A percentile compares a stretch with the other conserved stretches of the same genome.
phyloP scores from a whole-genome alignment of 768 basidiomycete species.

The Kwoniella dendrophila region DNA sequence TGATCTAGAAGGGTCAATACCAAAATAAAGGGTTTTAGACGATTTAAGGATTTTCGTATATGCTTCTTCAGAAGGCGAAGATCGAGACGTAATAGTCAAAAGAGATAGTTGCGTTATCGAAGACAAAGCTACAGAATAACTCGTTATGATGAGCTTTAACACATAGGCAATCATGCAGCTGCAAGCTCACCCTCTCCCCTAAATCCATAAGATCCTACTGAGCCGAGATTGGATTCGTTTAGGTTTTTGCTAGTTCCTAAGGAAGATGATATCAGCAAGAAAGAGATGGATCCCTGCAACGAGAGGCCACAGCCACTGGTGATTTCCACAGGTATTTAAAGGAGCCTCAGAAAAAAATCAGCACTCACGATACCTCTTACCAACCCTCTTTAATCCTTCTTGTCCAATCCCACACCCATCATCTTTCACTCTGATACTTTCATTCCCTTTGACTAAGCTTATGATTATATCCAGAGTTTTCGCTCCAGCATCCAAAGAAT shows the following conservation, averaged over 20 bases:
- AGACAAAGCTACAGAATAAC: constrained; percentile 54
- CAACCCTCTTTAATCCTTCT: constrained; percentile 64
- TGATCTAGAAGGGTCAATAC: constrained; percentile 62
- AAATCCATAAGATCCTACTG: constrained; percentile 72
- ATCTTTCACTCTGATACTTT: constrained; percentile 84
- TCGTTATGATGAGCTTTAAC: background rate
- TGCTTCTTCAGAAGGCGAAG: constrained; percentile 64
- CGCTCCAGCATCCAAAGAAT: constrained; percentile 81
- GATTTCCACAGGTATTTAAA: background rate
- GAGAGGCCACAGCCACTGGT: background rate
- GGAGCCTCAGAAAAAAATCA: background rate
- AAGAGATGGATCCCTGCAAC: no score
- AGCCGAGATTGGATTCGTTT: constrained; percentile 11
- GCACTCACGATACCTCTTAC: constrained; percentile 71
- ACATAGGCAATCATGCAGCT: no score
- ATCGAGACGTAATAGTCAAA: constrained; percentile 81
- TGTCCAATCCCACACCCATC: constrained; percentile 76
- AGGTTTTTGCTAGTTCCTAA: constrained; percentile 25
- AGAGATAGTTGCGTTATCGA: constrained; percentile 78
- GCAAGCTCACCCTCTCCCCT: constrained; percentile 77
- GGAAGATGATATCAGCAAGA: background rate
- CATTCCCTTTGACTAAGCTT: constrained; percentile 65
- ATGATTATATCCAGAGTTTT: constrained; percentile 70
- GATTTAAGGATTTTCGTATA: constrained; percentile 82
- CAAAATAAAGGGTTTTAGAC: constrained; percentile 68